These are phyloP conservation scores for Termitomyces heimii DNA, from an alignment of 768 basidiomycete species.

Conservation along the genomic window DNA sequence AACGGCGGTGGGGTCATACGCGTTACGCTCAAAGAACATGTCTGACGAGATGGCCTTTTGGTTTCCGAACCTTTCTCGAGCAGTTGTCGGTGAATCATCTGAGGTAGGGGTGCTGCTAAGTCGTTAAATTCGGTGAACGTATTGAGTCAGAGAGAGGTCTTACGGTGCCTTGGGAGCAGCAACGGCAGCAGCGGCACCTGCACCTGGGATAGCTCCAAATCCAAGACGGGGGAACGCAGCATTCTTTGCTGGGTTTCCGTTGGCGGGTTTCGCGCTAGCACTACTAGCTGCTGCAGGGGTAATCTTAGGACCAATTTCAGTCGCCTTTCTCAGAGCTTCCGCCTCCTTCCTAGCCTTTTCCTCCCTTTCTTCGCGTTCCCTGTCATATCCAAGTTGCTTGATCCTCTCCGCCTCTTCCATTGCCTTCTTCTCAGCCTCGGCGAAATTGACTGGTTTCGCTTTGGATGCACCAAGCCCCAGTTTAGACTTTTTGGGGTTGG, in stretches of 20 bases:
- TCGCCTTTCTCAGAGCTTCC: conserved; percentile 36
- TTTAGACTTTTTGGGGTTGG: conserved; percentile 55
- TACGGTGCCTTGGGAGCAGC: conserved; percentile 19
- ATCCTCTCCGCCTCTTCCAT: conserved; percentile 89
- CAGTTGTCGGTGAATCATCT: conserved; percentile 68
- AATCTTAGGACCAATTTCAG: conserved; percentile 31
- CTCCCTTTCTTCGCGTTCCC: conserved; percentile 78
- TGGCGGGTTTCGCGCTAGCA: conserved; percentile 12
- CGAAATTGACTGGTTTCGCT: conserved; percentile 85
- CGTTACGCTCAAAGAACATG: conserved; percentile 90
- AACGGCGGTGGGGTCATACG: conserved; percentile 70
- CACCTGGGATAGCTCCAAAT: conserved; percentile 75
- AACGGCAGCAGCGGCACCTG: conserved; percentile 47
- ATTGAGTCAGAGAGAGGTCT: background rate
- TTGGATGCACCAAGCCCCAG: conserved; percentile 88
- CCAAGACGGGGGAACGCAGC: conserved; percentile 68
- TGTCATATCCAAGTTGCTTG: conserved; percentile 88
- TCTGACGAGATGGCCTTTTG: conserved; percentile 98
- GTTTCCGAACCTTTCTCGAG: conserved; percentile 83
- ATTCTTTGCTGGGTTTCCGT: conserved; percentile 17
- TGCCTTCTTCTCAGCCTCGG: conserved; percentile 88
- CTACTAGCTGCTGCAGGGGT: conserved; percentile 17
- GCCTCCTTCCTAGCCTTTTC: conserved; percentile 64
- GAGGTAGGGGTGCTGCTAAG: conserved; percentile 19
- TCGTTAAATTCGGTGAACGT: background rate